Evolutionary conservation across 2,329 filamentous ascomycete genomes (phyloP), one percentile per base, ranked within the genome.

Genomic region (Sphaerostilbella broomeana): DNA sequence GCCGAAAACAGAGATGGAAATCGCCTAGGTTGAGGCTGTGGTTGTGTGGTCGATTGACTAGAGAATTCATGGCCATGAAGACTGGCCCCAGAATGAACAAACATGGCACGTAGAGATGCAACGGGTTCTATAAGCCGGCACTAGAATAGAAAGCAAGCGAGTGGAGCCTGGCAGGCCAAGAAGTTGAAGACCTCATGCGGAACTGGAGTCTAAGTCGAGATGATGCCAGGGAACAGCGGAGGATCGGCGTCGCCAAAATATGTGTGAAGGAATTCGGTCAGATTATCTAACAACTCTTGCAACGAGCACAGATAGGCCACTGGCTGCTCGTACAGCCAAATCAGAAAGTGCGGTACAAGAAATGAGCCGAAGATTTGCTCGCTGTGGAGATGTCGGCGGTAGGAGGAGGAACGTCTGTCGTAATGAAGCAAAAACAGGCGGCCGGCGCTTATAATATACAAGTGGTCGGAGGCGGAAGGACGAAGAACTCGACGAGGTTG

Each of bases 1-100:
- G 68, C 59, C 5, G 69, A 67, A 38, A 64, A 62, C 24, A 72
- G 47, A 5, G 70, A 59, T 9, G 64, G 58, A n/a, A 61, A 54
- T 27, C 61, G 63, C 46, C 51, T 55, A 17, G 55, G 51, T 27
- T 58, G 56, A 46, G 56, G 59, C 39, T 58, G 47, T 26, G 56
- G 59, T 40, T 58, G 47, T 26, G 54, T 52, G 12, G 58, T 49
- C 17, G 57, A 42, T 38, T 58, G 52, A 30, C 59, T 57, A 20
- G 73, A 75, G 50, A 73, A 78, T 53, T 78, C 73, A 53, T 78
- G 75, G 55, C 74, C 75, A 52, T 79, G 74, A 15, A 79, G 63
- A 58, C 73, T 72, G 35, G 75, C 75, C 31, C 73, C 75, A 13
- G 73, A 66, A 51, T 79, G 75, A 22, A 79, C 60, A 52, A 79